Evolutionary conservation across 352 stramenopile genomes (phyloP), one percentile per base, ranked within the genome.

Genomic region (Phytophthora fragariaefolia): DNA sequence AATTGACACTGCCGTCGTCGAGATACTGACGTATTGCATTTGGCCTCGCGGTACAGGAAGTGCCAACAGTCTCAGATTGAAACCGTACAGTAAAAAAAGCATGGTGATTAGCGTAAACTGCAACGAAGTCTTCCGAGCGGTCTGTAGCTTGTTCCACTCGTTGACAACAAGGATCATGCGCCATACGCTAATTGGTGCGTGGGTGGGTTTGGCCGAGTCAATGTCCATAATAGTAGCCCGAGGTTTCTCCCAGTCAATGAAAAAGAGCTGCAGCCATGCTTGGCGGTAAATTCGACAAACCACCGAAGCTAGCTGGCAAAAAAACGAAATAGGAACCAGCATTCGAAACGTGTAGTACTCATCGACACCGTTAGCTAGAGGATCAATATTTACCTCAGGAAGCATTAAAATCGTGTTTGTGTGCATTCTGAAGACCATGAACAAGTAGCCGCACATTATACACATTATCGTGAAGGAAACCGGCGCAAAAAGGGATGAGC

Each of bases 391-490:
- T 12, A 83, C 66, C 20, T 86, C 77, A 2, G 94, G 95, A 20
- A 98, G 79, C 66, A 98, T 65, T 15, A 97, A 32, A 60, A 95
- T 95, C n/a, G 96, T 91, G 26, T 55, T 79, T 6, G 79, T 84
- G 67, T 98, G 93, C 12, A 98, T 63, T 71, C 98, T 98, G 80
- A 98, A 98, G 66, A 98, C 97, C n/a, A 98, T 53, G 42, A 98
- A 88, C 47, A 90, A 95, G 73, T 98, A 98, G 40, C 63, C 65
- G 47, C 77, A 91, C 38, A 98, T 67, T 7, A 87, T 46, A 30
- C 97, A 88, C 20, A 95, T 71, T 38, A 97, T 83, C 7, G 45
- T 12, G 46, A 89, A 89, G 26, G 58, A 75, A 32, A 74, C 73
- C 27, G 63, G 65, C 7, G 80, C 85, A 47, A 78, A 68, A 52